phyloP scores from a whole-genome alignment of 176 grass and related monocot genomes.

The Aegilops umbellulata region DNA sequence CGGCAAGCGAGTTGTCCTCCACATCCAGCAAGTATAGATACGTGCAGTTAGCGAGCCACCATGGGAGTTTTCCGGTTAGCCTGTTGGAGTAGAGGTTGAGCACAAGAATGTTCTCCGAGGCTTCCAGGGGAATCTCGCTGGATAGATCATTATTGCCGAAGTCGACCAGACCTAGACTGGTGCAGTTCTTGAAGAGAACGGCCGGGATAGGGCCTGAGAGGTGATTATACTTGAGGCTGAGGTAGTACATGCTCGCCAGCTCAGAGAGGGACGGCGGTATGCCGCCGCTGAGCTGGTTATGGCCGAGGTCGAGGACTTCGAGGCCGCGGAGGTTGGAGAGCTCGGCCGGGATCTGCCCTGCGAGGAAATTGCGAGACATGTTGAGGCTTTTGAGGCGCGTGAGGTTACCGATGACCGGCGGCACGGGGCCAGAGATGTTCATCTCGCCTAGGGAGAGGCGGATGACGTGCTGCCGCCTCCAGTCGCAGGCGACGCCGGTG shows the following conservation, averaged over 20 bases:
- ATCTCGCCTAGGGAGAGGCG: slow-evolving; percentile 19
- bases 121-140: slow-evolving; percentile 45
- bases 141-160: slow-evolving; percentile 44
- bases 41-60: slow-evolving; percentile 70
- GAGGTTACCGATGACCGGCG: slow-evolving; percentile 38
- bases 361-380: slow-evolving; percentile 50
- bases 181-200: slow-evolving; percentile 61
- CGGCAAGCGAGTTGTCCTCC: slow-evolving; percentile 54
- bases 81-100: slow-evolving; percentile 66
- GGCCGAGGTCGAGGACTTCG: background rate
- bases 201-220: slow-evolving; percentile 52
- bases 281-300: slow-evolving; percentile 36
- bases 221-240: slow-evolving; percentile 40
- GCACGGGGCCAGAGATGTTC: slow-evolving; percentile 38
- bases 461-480: slow-evolving; percentile 43
- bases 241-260: slow-evolving; percentile 17
- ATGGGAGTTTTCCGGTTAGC: slow-evolving; percentile 49
- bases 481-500: slow-evolving; percentile 49
- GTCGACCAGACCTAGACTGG: background rate
- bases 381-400: slow-evolving; percentile 42
- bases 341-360: slow-evolving; percentile 58
- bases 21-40: slow-evolving; percentile 20
- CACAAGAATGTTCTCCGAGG: background rate
- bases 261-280: slow-evolving; percentile 40
- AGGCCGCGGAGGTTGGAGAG: slow-evolving; percentile 43